Evolutionary conservation across 768 basidiomycete species (phyloP).

Genomic region (Coprinopsis marcescibilis): DNA sequence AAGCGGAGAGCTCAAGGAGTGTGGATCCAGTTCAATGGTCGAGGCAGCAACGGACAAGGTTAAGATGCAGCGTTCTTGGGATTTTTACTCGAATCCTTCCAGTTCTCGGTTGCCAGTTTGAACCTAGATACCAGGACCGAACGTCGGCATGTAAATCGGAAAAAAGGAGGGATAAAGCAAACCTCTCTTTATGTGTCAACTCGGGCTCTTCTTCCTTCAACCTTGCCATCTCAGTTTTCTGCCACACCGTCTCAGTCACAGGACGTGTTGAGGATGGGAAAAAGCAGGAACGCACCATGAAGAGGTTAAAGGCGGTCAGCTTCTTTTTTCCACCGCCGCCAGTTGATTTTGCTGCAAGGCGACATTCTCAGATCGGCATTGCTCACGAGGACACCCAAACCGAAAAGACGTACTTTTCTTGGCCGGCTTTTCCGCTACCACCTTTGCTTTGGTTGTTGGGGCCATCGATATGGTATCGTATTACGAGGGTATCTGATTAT

Average conservation of each 20-base stretch:
- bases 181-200: slow-evolving; percentile 72
- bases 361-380: slow-evolving; percentile 16
- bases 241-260: slow-evolving; percentile 14
- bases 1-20: slow-evolving; percentile 5
- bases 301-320: slow-evolving; percentile 73
- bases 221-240: slow-evolving; percentile 75
- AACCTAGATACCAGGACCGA: slow-evolving; percentile 39
- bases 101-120: slow-evolving; percentile 69
- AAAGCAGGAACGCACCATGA: slow-evolving; percentile 37
- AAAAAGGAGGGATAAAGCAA: slow-evolving; percentile 19
- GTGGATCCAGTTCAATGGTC: neutral
- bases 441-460: slow-evolving; percentile 35
- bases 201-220: slow-evolving; percentile 73
- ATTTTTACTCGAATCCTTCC: slow-evolving; percentile 72
- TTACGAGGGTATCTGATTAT: slow-evolving; percentile 9
- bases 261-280: neutral
- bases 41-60: slow-evolving; percentile 7
- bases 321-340: slow-evolving; percentile 52
- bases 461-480: slow-evolving; percentile 32
- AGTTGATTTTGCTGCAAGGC: slow-evolving; percentile 43
- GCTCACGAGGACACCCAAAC: slow-evolving; percentile 5
- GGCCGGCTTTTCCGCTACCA: slow-evolving; percentile 39
- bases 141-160: slow-evolving; percentile 13
- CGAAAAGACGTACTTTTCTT: slow-evolving; percentile 47
- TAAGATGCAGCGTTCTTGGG: slow-evolving; percentile 39